Base-by-base conservation (phyloP, 2,329 filamentous ascomycete species). In the Aotearoamyces nothofagi region DNA sequence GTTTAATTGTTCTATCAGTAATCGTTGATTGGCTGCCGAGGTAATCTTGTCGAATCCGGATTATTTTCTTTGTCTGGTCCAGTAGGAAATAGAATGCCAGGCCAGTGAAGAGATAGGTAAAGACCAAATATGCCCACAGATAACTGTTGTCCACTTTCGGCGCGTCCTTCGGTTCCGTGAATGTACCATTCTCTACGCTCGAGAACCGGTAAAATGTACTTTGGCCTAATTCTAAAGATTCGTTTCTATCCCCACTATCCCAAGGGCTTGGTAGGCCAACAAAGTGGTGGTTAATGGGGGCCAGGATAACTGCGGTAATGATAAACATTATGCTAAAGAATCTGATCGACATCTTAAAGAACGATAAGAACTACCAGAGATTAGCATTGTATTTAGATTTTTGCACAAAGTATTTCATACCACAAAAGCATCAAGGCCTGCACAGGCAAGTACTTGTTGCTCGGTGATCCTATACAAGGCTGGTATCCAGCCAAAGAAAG, bases 281-380 rank as follows among this genome's bases (percentile, higher is more conserved):
- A 42, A 70, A 92, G 34, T 69, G 68, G 33, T 68, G 64, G 48
- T 96, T 92, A 33, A 98, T 78, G 1, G 90, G 92, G 37, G 78
- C 76, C 39, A 98, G 77, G 4, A 98, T 69, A 10, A 69, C 62
- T 19, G 79, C 61, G 15, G 86, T 78, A 45, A 96, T 83, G 52
- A 93, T 71, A 32, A 90, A 69, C 43, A 92, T 78, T 29, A 79
- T 58, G 10, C 69, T 58, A 28, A 96, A 75, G 41, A 94, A 78
- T 37, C 78, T 81, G 39, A 84, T 80, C 9, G 87, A 78, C 72
- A 96, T 90, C 51, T 86, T 92, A 63, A 94, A 96, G 55, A 98
- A 98, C 10, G 78, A 70, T 9, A 98, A 63, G 49, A 98, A 94
- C 68, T 71, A 44, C 31, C 11, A 34, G 33, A 17, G 1, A 17